Evolutionary conservation across 1,284 basidiomycete species (phyloP), one percentile per base, ranked within the genome.

Genomic region (Boletellus deceptivus): DNA sequence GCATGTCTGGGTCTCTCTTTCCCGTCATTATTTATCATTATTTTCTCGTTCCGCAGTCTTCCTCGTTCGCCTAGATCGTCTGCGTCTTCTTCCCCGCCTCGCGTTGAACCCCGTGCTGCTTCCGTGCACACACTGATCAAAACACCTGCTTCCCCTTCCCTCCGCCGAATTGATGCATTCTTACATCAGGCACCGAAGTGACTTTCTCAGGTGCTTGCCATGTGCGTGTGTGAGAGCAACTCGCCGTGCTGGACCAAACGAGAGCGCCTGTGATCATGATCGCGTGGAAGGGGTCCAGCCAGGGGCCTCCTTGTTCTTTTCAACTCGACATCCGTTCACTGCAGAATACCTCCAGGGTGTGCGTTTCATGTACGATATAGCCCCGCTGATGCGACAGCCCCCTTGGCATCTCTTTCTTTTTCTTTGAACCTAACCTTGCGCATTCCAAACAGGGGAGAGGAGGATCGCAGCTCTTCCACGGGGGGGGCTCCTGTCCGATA

Each of bases 141-240:
- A 29, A 14, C 16, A 24, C 25, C 25, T 16, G 20, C 10, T 29
- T 13, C 34, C 33, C 20, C 18, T 10, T 18, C 17, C 34, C 16
- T 31, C 22, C 34, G 40, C 42, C 33, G 3, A 41, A 50, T 58
- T 55, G 53, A 22, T 37, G 49, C 47, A 25, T 60, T 46, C 59
- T 48, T 42, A 45, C 46, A 27, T 49, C 48, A 61, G 60, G 60
- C 53, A 64, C 60, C 51, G 55, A 58, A 55, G 53, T 49, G 29
- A 35, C 27, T 29, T 40, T 38, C 18, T 29, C 22, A 13, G 27
- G n/a, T 14, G 16, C 44, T 52, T 57, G 51, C 61, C 59, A 63
- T 34, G 41, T 38, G 39, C 18, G 41, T 38, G 45, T 46, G 39
- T 45, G 29, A 39, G 4, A 46, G 39, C 25, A 45, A 2, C 9